Percentiles rank a stretch among this genome's conserved stretches.
Evolutionary conservation across 2,329 filamentous ascomycete species (phyloP).

Genomic region (Ceratocystiopsis sp.): DNA sequence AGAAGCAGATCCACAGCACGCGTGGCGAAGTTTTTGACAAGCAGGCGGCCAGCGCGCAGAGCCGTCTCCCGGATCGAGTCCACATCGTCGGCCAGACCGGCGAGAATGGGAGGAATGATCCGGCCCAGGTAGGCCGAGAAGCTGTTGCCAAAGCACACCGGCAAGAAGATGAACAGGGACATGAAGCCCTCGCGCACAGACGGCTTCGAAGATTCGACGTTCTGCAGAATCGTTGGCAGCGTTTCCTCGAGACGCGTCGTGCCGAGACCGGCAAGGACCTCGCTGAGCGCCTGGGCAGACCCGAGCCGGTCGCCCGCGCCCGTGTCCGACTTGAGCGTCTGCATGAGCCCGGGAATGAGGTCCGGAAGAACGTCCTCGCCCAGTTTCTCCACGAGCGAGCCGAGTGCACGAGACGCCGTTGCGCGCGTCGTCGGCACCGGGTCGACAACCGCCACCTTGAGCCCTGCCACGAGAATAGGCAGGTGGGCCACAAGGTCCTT

Average conservation of each 20-base stretch:
- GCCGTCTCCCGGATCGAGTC: slow-evolving; percentile 97
- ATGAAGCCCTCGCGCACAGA: slow-evolving; percentile 96
- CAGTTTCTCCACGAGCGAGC: slow-evolving; percentile 93
- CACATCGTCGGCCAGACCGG: slow-evolving; percentile 86
- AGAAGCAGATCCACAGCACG: slow-evolving; percentile 86
- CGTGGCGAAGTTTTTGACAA: slow-evolving; percentile 97
- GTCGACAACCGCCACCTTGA: slow-evolving; percentile 80
- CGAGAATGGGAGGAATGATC: slow-evolving; percentile 89
- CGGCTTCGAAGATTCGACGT: slow-evolving; percentile 79
- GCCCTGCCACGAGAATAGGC: slow-evolving; percentile 77
- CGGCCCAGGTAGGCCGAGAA: slow-evolving; percentile 90
- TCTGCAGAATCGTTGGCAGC: slow-evolving; percentile 86
- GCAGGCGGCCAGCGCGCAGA: slow-evolving; percentile 73
- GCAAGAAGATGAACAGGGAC: slow-evolving; percentile 98
- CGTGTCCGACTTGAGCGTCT: slow-evolving; percentile 91
- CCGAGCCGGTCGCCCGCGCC: slow-evolving; percentile 91
- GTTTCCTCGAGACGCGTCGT: slow-evolving; percentile 89
- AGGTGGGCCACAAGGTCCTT: slow-evolving; percentile 85
- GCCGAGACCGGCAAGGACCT: slow-evolving; percentile 88
- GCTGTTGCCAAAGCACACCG: slow-evolving; percentile 96
- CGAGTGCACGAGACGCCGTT: slow-evolving; percentile 87
- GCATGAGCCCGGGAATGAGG: slow-evolving; percentile 93
- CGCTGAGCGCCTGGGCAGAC: slow-evolving; percentile 88
- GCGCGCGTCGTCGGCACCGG: slow-evolving; percentile 92
- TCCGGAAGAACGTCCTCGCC: slow-evolving; percentile 94